Base-by-base conservation (phyloP, 1,284 basidiomycete genomes). In the Ganoderma sinense region DNA sequence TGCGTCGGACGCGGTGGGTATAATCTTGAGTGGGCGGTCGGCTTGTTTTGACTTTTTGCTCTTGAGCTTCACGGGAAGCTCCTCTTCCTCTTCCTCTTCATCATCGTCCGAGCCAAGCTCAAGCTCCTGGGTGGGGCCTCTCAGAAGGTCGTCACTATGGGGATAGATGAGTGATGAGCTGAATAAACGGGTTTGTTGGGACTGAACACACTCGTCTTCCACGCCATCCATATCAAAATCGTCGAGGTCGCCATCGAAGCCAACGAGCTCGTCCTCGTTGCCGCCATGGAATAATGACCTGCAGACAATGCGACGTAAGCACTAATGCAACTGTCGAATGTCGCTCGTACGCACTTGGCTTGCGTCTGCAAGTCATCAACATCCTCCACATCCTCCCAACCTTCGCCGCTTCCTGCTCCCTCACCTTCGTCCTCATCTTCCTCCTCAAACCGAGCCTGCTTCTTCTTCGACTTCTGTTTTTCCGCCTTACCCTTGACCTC, bases 61-160 rank as follows among this genome's bases (percentile, higher is more conserved):
- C 67, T 78, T 80, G 23, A 74, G 76, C 73, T 82, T 84, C 60
- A 76, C 73, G n/a, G 82, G 78, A n/a, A 73, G 73, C 13, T 77
- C 64, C 4, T 79, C 74, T 66, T 73, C 69, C 7, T 79, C 74
- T 4, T 88, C 80, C 7, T 79, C 74, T 4, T 88, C 80, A 7
- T 83, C 91, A 16, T 88, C 89, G 72, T 94, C 91, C 3, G 90
- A 90, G 70, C 83, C 87, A 69, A 91, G 86, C 73, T 92, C 90
- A 64, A 95, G 88, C 76, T 94, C 89, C 80, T 92, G 88, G 2
- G 84, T 81, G 43, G 84, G 82, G 5, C 86, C 87, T 66, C 80
- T 80, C n/a, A 89, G 77, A 70, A 83, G 78, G 71, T 88, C 86
- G 69, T 82, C 80, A 65, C 81, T 83, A 33, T 4, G 48, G 4